Conservation (phyloP, 306 rosid genomes). For the Vigna angularis region DNA sequence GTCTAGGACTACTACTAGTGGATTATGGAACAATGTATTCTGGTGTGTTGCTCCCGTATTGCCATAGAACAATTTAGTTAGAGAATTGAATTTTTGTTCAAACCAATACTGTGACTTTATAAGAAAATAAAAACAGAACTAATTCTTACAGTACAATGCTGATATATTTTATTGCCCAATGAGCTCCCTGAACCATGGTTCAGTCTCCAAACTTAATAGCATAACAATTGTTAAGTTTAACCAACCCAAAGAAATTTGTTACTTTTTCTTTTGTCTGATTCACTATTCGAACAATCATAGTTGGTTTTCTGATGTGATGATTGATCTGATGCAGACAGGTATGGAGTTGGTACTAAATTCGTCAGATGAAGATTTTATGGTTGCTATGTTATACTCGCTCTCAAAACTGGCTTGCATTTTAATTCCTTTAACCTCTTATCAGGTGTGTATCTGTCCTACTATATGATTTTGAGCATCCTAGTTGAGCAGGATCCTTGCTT, state of each 20-base stretch:
- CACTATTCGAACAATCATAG: slow-evolving; percentile 7
- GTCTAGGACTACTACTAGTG: slow-evolving; percentile 16
- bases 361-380: slow-evolving; percentile 61
- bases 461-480: slow-evolving; percentile 4
- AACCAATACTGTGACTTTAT: slow-evolving; percentile 9
- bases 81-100: background rate
- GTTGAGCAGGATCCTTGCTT: slow-evolving; percentile 27
- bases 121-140: background rate
- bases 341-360: slow-evolving; percentile 55
- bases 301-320: slow-evolving; percentile 24
- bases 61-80: background rate
- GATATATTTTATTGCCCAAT: background rate
- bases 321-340: slow-evolving; percentile 65
- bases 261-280: background rate
- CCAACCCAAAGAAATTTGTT: slow-evolving; percentile 1
- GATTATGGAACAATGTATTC: slow-evolving; percentile 1
- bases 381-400: slow-evolving; percentile 73
- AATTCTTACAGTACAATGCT: background rate
- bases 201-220: slow-evolving; percentile 19
- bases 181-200: background rate
- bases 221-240: background rate
- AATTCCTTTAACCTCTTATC: slow-evolving; percentile 58
- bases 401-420: slow-evolving; percentile 69
- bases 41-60: slow-evolving; percentile 17
- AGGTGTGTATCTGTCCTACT: slow-evolving; percentile 55